Conservation (phyloP, 441 rosid genomes). For the Aleurites moluccanus region DNA sequence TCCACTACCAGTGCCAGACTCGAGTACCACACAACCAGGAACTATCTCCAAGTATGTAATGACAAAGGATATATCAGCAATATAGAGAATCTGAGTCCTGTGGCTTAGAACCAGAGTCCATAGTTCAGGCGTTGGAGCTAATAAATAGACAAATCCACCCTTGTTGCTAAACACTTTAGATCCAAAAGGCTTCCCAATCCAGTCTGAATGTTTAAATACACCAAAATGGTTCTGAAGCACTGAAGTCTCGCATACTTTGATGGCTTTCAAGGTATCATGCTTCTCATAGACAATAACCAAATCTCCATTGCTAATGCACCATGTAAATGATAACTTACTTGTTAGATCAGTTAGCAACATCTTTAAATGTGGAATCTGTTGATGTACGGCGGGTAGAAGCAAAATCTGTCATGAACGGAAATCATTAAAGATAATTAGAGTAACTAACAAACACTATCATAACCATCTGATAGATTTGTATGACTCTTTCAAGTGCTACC, state of each 20-base stretch:
- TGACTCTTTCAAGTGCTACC: neutral
- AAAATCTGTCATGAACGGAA: slow-evolving; percentile 23
- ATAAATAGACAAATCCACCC: slow-evolving; percentile 72
- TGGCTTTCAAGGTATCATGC: slow-evolving; percentile 79
- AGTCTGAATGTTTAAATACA: slow-evolving; percentile 72
- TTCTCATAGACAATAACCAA: slow-evolving; percentile 77
- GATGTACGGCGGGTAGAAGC: neutral
- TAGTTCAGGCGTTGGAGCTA: slow-evolving; percentile 87
- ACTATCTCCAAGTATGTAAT: slow-evolving; percentile 77
- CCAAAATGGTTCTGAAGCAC: slow-evolving; percentile 90
- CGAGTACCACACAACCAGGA: slow-evolving; percentile 84
- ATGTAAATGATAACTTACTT: slow-evolving; percentile 55
- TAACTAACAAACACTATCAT: neutral
- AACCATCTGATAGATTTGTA: neutral
- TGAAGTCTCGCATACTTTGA: slow-evolving; percentile 50
- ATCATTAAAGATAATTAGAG: slow-evolving; percentile 9
- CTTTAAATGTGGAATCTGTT: slow-evolving; percentile 9
- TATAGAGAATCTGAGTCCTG: slow-evolving; percentile 91
- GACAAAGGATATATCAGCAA: slow-evolving; percentile 86
- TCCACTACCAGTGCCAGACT: slow-evolving; percentile 94
- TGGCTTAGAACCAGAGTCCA: slow-evolving; percentile 95
- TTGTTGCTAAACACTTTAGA: slow-evolving; percentile 83
- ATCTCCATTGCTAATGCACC: slow-evolving; percentile 63
- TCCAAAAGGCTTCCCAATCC: slow-evolving; percentile 93
- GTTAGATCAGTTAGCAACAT: slow-evolving; percentile 59